Evolutionary conservation across 2,329 filamentous ascomycete species (phyloP).

Genomic region (Claviceps quebecensis): DNA sequence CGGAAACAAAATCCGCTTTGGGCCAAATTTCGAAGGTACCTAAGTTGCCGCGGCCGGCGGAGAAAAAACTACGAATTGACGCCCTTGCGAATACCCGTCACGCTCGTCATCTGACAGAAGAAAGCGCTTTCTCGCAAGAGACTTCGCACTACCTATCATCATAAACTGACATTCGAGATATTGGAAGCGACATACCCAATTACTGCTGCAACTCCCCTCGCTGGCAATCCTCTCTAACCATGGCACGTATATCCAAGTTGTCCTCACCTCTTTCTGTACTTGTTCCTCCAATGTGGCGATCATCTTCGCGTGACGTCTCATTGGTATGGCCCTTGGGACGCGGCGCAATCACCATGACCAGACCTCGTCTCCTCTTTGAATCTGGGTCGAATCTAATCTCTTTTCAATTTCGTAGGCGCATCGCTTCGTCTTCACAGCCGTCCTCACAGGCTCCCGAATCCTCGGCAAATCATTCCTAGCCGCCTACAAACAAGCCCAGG

Average conservation of each 20-base stretch:
- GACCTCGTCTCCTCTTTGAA: neutral
- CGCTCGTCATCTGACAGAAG: slow-evolving; percentile 13
- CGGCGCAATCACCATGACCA: too few species aligned
- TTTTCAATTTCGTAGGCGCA: slow-evolving; percentile 53
- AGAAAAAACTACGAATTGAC: slow-evolving; percentile 13
- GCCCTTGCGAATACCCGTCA: slow-evolving; percentile 2
- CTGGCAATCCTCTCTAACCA: slow-evolving; percentile 10
- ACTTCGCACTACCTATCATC: neutral
- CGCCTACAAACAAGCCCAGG: slow-evolving; percentile 89
- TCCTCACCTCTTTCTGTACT: neutral
- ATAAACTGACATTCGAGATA: neutral
- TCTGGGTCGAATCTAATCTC: slow-evolving; percentile 8
- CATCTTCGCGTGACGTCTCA: neutral
- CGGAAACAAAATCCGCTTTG: slow-evolving; percentile 12
- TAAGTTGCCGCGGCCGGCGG: slow-evolving; percentile 6
- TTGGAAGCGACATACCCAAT: neutral
- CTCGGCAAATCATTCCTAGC: slow-evolving; percentile 86
- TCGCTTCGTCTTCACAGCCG: slow-evolving; percentile 75
- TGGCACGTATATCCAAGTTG: slow-evolving; percentile 13
- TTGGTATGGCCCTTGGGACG: neutral
- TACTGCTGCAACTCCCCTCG: neutral
- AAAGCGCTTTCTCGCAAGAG: slow-evolving; percentile 11
- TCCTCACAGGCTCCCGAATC: slow-evolving; percentile 80
- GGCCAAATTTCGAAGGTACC: neutral
- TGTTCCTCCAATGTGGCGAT: neutral